Conservation (phyloP, 2,329 filamentous ascomycete genomes). For the Trichoderma brevicompactum region DNA sequence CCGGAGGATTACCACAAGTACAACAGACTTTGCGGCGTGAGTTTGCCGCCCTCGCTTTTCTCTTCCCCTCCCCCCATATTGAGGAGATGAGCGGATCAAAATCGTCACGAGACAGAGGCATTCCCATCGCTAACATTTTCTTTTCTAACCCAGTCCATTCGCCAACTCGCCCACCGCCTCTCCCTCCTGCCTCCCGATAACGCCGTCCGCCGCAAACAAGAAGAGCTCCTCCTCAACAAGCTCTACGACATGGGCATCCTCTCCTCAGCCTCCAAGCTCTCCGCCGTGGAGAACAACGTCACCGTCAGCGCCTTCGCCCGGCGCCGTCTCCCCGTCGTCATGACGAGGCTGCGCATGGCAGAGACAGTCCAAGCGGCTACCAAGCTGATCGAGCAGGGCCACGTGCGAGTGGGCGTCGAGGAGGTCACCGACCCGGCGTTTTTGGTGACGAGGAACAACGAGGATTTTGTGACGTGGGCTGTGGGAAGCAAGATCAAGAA, state of each 20-base stretch:
- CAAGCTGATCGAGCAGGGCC: conserved; percentile 91
- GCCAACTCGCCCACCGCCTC: conserved; percentile 87
- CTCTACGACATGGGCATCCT: conserved; percentile 91
- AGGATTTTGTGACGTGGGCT: conserved; percentile 97
- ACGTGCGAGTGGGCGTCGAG: conserved; percentile 89
- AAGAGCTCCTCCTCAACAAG: conserved; percentile 86
- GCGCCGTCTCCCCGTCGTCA: conserved; percentile 82
- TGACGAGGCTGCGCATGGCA: conserved; percentile 89
- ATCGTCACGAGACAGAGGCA: no score
- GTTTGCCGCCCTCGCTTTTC: neutral
- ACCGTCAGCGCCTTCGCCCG: conserved; percentile 90
- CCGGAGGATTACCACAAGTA: conserved; percentile 79
- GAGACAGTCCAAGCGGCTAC: conserved; percentile 84
- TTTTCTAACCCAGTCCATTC: conserved; percentile 63
- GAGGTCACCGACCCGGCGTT: conserved; percentile 89
- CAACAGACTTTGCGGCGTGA: conserved; percentile 69
- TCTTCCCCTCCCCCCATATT: no score
- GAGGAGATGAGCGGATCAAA: neutral
- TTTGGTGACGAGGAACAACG: conserved; percentile 84
- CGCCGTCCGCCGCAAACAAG: conserved; percentile 78
- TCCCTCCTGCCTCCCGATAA: conserved; percentile 80
- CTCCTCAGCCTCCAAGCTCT: conserved; percentile 74
- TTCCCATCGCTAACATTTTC: conserved; percentile 25
- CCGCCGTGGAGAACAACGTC: conserved; percentile 82
- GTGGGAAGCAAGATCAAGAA: conserved; percentile 97